Base-by-base conservation (phyloP, 1,139 yeast species). In the Candida glucosophila region DNA sequence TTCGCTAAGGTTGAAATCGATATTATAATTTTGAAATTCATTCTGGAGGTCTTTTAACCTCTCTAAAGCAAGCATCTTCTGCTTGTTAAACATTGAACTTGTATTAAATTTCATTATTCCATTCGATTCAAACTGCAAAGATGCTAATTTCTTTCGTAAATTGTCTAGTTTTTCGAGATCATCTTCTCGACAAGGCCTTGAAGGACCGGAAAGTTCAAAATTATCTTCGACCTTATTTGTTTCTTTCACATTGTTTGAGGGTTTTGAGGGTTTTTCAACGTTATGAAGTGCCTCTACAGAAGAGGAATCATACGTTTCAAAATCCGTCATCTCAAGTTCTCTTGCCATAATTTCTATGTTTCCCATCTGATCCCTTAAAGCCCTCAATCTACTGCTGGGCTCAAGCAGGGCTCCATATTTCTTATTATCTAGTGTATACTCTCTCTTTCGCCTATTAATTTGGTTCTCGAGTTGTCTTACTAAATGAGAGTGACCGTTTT, bases 271-370 rank as follows among this genome's bases (percentile, higher is more conserved):
- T 12, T 29, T 30, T 20, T 41, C 47, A 3, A 35, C 28, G 6
- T 33, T 36, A 22, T 25, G 34, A 16, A 24, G 16, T 12, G 26
- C 24, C 17, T 31, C 35, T 20, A 16, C 25, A 13, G 36, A 38
- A 7, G 27, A 22, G 6, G 33, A 22, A 22, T 26, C 33, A 36
- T 59, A 61, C 12, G 52, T 58, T 32, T 63, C 77, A 43, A 85
- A 85, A 38, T 85, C 88, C 13, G 85, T 78, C 73, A 76, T 77
- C 49, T 88, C 97, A 36, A 88, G 65, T 44, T 80, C 85, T 35
- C 95, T 63, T 0, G 96, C 96, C 61, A 78, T 78, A 29, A 71
- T 68, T 43, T 85, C 95, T 28, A 90, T 65, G 34, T 73, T 78
- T 29, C 83, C 95, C 94, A 86, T 82, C 46, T 79, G 75, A 39